phyloP scores from a whole-genome alignment of 192 early-diverging fungal genomes.

The Linnemannia hyalina region DNA sequence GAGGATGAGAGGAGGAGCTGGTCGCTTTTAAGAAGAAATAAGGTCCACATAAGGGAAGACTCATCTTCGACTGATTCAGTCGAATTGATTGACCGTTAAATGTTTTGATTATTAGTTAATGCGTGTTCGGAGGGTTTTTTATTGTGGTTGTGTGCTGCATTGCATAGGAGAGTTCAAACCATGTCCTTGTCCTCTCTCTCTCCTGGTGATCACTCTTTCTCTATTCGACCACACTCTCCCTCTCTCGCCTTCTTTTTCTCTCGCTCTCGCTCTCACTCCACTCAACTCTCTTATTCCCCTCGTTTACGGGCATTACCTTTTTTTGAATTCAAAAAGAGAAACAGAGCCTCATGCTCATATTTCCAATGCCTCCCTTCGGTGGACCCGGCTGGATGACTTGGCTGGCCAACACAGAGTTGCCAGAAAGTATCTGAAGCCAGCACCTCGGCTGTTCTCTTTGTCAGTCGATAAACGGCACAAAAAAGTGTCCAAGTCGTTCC shows the following conservation, averaged over 20 bases:
- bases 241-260: background rate
- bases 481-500: background rate
- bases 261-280: background rate
- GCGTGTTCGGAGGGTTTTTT: conserved; percentile 2
- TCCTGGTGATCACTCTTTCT: no score
- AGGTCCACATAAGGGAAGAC: background rate
- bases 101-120: background rate
- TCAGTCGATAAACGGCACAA: background rate
- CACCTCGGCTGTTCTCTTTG: background rate
- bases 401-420: background rate
- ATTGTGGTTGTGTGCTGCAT: background rate
- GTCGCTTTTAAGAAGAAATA: background rate
- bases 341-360: background rate
- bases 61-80: background rate
- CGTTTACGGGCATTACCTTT: no score
- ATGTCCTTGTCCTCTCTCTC: no score
- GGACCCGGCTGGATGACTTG: background rate
- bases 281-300: background rate
- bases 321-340: background rate
- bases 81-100: background rate
- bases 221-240: background rate
- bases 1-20: background rate
- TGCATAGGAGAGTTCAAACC: background rate
- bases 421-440: no score
- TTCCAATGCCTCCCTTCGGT: background rate